A percentile compares a stretch with the other conserved stretches of the same genome.
These are phyloP conservation scores for Kappamyces sp. DNA, from an alignment of 192 early-diverging fungal genomes.

Conservation along the genomic window DNA sequence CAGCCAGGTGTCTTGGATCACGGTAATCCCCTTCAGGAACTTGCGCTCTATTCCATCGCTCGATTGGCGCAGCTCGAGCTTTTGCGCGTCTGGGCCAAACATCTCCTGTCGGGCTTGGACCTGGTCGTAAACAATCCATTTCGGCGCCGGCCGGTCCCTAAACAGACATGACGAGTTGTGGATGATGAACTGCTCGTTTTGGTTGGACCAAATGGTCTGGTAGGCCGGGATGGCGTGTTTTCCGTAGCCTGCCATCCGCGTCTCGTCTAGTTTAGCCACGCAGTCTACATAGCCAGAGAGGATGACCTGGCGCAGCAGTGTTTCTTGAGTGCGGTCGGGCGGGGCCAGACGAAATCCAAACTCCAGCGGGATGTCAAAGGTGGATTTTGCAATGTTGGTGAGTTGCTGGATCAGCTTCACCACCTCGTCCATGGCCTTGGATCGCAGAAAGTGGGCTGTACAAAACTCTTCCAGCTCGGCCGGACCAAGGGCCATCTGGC, in stretches of 20 bases:
- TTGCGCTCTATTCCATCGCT: slow-evolving; percentile 22
- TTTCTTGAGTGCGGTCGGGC: slow-evolving; percentile 37
- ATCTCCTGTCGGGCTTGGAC: slow-evolving; percentile 43
- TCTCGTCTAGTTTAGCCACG: slow-evolving; percentile 68
- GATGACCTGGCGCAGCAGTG: slow-evolving; percentile 71
- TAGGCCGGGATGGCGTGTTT: slow-evolving; percentile 39
- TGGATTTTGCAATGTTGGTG: slow-evolving; percentile 26
- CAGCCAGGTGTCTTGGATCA: slow-evolving; percentile 76
- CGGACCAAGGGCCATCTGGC: no score
- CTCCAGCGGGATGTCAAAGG: slow-evolving; percentile 39
- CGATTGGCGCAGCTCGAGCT: slow-evolving; percentile 42
- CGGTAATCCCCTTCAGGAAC: slow-evolving; percentile 70
- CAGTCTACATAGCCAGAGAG: slow-evolving; percentile 87
- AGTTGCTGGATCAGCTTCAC: slow-evolving; percentile 37
- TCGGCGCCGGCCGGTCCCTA: slow-evolving; percentile 36
- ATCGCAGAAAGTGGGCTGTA: slow-evolving; percentile 73
- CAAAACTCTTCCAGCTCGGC: slow-evolving; percentile 63
- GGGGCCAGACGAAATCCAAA: slow-evolving; percentile 64
- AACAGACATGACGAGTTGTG: slow-evolving; percentile 33
- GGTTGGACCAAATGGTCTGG: slow-evolving; percentile 34
- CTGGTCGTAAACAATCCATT: slow-evolving; percentile 52
- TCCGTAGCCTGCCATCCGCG: slow-evolving; percentile 17
- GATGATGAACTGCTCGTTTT: slow-evolving; percentile 66
- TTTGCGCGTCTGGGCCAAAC: slow-evolving; percentile 41
- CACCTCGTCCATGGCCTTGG: slow-evolving; percentile 66